Evolutionary conservation across 164 flowering plant species (phyloP).

Genomic region (Cinnamomum chago): DNA sequence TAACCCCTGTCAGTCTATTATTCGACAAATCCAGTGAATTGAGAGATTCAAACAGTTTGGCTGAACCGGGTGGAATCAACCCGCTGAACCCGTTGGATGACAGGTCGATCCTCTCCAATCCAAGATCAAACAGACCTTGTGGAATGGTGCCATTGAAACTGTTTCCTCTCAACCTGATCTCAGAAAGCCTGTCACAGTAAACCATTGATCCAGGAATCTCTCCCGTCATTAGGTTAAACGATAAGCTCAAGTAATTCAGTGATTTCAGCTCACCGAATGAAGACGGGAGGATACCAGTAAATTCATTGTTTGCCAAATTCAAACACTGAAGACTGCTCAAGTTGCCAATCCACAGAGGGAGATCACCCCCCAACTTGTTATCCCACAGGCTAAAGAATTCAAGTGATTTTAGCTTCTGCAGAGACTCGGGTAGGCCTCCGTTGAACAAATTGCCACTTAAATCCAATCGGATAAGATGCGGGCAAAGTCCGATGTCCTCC

Average conservation of each 20-base stretch:
- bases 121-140: slow-evolving; percentile 55
- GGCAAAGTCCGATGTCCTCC: slow-evolving; percentile 63
- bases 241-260: slow-evolving; percentile 42
- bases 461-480: slow-evolving; percentile 54
- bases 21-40: slow-evolving; percentile 52
- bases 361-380: slow-evolving; percentile 47
- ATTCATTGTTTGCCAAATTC: slow-evolving; percentile 53
- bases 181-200: slow-evolving; percentile 40
- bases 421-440: slow-evolving; percentile 51
- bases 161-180: slow-evolving; percentile 48
- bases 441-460: slow-evolving; percentile 50
- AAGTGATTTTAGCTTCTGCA: slow-evolving; percentile 42
- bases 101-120: slow-evolving; percentile 61
- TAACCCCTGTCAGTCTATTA: slow-evolving; percentile 55
- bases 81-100: slow-evolving; percentile 52
- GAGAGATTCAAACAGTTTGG: slow-evolving; percentile 47
- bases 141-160: slow-evolving; percentile 71
- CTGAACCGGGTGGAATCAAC: slow-evolving; percentile 57
- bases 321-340: slow-evolving; percentile 45
- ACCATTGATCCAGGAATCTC: slow-evolving; percentile 46
- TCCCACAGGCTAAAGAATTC: slow-evolving; percentile 34
- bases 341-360: slow-evolving; percentile 68
- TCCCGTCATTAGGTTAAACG: slow-evolving; percentile 52
- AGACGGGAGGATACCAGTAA: slow-evolving; percentile 54
- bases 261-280: slow-evolving; percentile 54